A percentile compares a stretch with the other conserved stretches of the same genome.
phyloP scores from a whole-genome alignment of 352 stramenopile genomes.

The Globisporangium yorkense region DNA sequence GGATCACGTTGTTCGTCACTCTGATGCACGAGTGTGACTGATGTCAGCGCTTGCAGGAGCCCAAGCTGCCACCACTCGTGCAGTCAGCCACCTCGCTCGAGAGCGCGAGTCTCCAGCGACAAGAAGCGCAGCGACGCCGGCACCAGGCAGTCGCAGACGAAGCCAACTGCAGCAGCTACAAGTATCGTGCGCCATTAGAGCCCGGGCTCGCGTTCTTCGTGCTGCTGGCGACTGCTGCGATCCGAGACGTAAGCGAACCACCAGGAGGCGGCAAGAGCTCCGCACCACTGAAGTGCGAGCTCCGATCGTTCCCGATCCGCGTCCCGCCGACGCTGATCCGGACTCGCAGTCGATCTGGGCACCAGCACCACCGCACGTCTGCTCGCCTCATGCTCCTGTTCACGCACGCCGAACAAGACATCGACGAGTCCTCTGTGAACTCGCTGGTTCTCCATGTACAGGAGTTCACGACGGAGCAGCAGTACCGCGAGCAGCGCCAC shows the following conservation, averaged over 20 bases:
- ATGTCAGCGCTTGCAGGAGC: neutral
- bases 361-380: neutral
- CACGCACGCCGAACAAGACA: conserved; percentile 1
- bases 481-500: conserved; percentile 11
- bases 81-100: neutral
- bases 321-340: conserved; percentile 19
- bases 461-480: conserved; percentile 7
- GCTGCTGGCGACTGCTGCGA: conserved; percentile 12
- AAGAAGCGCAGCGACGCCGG: conserved; percentile 18
- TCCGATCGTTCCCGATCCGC: conserved; percentile 20
- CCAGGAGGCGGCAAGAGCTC: neutral
- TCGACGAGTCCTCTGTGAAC: neutral
- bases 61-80: conserved; percentile 4
- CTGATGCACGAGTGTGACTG: neutral
- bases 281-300: conserved; percentile 4
- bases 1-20: too few relatives aligned
- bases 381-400: conserved; percentile 7
- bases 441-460: conserved; percentile 11
- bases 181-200: conserved; percentile 20
- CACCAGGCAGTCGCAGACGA: conserved; percentile 33
- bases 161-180: conserved; percentile 35
- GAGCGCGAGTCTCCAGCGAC: neutral
- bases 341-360: neutral
- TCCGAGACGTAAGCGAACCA: neutral
- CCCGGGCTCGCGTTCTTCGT: conserved; percentile 50